phyloP scores from a whole-genome alignment of 257 asterid genomes.

The Solanum appendiculatum region DNA sequence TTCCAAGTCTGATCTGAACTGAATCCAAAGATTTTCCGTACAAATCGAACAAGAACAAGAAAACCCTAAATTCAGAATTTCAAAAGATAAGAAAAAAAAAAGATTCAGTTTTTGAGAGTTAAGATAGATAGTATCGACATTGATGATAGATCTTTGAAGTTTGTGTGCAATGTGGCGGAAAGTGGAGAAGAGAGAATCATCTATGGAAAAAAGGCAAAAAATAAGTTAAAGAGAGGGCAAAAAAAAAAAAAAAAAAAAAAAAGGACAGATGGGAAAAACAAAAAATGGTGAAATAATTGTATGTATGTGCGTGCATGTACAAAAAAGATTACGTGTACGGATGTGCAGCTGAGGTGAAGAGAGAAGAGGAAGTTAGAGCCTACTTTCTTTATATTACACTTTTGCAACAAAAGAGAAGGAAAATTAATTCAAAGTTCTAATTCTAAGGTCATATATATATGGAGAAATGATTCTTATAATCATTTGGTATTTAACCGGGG shows the following conservation, averaged over 20 bases:
- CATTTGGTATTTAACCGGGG: neutral
- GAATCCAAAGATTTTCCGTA: neutral
- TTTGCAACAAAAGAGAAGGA: neutral
- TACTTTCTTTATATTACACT: neutral
- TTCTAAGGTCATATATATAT: neutral
- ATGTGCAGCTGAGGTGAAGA: constrained; percentile 5
- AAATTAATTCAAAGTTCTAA: neutral
- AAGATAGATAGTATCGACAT: constrained; percentile 5
- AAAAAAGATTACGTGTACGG: constrained; percentile 17
- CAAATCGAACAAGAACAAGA: neutral
- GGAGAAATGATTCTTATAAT: neutral
- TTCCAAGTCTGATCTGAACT: constrained; percentile 8
- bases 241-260: neutral
- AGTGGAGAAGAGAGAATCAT: constrained; percentile 6
- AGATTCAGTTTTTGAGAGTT: neutral
- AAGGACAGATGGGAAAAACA: neutral
- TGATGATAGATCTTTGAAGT: constrained; percentile 7
- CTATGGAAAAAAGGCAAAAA: neutral
- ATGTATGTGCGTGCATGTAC: neutral
- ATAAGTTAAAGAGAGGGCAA: neutral
- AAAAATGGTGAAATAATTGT: constrained; percentile 4
- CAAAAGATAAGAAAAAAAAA: neutral
- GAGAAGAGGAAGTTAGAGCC: neutral
- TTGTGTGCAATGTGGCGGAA: constrained; percentile 4
- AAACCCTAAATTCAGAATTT: constrained; percentile 6